Evolutionary conservation across 768 basidiomycete species (phyloP).

Genomic region (Botryobasidium botryosum): DNA sequence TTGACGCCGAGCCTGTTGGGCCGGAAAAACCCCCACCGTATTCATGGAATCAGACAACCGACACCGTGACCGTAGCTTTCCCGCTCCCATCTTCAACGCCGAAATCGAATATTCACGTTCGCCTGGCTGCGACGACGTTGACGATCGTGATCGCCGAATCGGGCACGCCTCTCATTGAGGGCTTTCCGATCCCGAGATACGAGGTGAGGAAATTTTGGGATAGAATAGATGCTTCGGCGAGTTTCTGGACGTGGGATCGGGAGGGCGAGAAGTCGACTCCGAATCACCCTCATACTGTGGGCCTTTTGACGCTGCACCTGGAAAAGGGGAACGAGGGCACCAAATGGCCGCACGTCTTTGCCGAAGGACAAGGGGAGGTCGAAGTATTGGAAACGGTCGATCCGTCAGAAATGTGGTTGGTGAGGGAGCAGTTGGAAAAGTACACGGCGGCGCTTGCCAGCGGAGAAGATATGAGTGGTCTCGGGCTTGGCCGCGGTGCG

Average conservation of each 20-base stretch:
- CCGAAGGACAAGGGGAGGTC: slow-evolving; percentile 27
- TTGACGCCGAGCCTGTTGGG: slow-evolving; percentile 23
- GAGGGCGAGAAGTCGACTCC: slow-evolving; percentile 43
- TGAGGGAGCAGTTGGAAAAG: slow-evolving; percentile 72
- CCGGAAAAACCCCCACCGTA: slow-evolving; percentile 49
- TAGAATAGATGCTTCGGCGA: slow-evolving; percentile 52
- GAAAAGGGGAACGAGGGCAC: slow-evolving; percentile 73
- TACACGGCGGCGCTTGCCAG: slow-evolving; percentile 51
- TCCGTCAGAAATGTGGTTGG: slow-evolving; percentile 59
- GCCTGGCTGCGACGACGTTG: slow-evolving; percentile 46
- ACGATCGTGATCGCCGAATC: slow-evolving; percentile 38
- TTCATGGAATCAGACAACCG: slow-evolving; percentile 81
- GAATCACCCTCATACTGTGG: slow-evolving; percentile 18
- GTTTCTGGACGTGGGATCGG: slow-evolving; percentile 87
- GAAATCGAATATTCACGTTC: slow-evolving; percentile 46
- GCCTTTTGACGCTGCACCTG: slow-evolving; percentile 65
- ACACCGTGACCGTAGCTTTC: slow-evolving; percentile 70
- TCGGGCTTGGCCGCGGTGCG: slow-evolving; percentile 43
- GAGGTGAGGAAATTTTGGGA: slow-evolving; percentile 61
- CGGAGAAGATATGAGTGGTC: slow-evolving; percentile 41
- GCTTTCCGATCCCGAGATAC: slow-evolving; percentile 35
- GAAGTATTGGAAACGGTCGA: slow-evolving; percentile 83
- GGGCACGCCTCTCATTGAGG: slow-evolving; percentile 17
- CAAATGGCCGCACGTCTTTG: slow-evolving; percentile 79
- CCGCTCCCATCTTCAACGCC: slow-evolving; percentile 57